Base-by-base conservation (phyloP, 345 rosid species). In the Rhizophora apiculata region DNA sequence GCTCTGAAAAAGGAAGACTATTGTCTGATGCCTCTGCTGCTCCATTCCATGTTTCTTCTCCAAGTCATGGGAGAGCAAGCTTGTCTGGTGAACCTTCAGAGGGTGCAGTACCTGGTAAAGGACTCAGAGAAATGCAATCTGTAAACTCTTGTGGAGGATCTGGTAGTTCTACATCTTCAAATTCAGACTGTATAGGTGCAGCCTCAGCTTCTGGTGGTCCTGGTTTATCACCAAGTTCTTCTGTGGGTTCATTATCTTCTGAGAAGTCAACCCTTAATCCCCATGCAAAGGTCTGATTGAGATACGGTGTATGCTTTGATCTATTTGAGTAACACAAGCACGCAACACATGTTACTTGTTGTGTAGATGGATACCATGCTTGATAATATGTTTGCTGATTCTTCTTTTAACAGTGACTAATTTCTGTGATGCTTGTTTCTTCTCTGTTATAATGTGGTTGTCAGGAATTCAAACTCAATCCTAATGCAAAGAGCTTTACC, bases 381-480 rank as follows among this genome's bases (percentile, higher is more conserved):
- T 22, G 21, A 9, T 5, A 72, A 27, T 64, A 22, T 62, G 48
- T 16, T 18, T 39, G 19, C 15, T 22, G 55, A 21, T 13, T 37
- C 30, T 48, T 63, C 32, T 6, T 64, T 64, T 11, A 15, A 6
- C 24, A 13, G 22, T 22, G 51, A 43, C 55, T 61, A 37, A 73
- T 53, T 6, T 62, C 54, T 63, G 10, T 77, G 49, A 61, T 22
- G 26, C 11, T n/a, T 48, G 11, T n/a, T n/a, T 21, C 58, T 49
- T 43, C 60, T 20, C 51, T 63, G 46, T 51, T 27, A 26, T 62
- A 67, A 54, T 72, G 18, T 58, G 76, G 21, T 65, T 69, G 26
- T 66, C 89, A 95, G 99, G 99, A 90, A 84, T 95, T 95, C 80
- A 95, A 80, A 74, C 86, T 87, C 49, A 95, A 92, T 83, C 99